Conservation (phyloP, 108 stramenopile species). For the Bacterosira constricta region DNA sequence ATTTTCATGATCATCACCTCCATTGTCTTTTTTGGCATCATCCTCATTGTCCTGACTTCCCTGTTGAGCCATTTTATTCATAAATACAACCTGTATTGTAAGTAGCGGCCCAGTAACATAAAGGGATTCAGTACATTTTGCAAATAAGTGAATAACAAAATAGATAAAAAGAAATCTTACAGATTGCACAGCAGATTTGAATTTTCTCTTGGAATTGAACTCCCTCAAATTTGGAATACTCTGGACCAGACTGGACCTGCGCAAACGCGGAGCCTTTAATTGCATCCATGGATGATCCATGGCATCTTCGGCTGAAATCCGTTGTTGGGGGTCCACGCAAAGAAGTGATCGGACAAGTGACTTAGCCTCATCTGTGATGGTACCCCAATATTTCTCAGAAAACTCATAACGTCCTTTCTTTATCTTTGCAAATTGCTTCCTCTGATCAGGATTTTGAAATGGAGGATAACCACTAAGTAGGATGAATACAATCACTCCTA, state of each 20-base stretch:
- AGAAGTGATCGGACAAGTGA: slow-evolving; percentile 64
- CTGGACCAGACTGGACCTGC: slow-evolving; percentile 9
- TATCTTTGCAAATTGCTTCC: slow-evolving; percentile 52
- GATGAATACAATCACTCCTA: slow-evolving; percentile 91
- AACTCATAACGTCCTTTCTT: slow-evolving; percentile 64
- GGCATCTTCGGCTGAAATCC: slow-evolving; percentile 54
- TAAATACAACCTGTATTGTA: no score
- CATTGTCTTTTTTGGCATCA: no score
- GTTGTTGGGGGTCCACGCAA: slow-evolving; percentile 62
- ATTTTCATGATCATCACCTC: no score
- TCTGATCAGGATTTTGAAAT: slow-evolving; percentile 69
- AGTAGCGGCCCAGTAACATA: no score
- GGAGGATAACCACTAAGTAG: slow-evolving; percentile 91
- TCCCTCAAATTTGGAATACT: slow-evolving; percentile 24
- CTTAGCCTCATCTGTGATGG: slow-evolving; percentile 59
- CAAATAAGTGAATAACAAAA: no score
- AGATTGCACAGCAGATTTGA: slow-evolving; percentile 20
- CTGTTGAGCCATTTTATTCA: no score
- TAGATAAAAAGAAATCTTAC: slow-evolving; percentile 6
- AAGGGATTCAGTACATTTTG: no score
- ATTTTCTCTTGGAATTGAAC: slow-evolving; percentile 22
- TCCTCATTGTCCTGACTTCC: no score
- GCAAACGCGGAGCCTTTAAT: slow-evolving; percentile 9
- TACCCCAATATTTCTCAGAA: slow-evolving; percentile 64
- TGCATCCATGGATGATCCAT: slow-evolving; percentile 52